Conservation (phyloP, 805 yeast genomes). For the Monosporozyma servazzii region DNA sequence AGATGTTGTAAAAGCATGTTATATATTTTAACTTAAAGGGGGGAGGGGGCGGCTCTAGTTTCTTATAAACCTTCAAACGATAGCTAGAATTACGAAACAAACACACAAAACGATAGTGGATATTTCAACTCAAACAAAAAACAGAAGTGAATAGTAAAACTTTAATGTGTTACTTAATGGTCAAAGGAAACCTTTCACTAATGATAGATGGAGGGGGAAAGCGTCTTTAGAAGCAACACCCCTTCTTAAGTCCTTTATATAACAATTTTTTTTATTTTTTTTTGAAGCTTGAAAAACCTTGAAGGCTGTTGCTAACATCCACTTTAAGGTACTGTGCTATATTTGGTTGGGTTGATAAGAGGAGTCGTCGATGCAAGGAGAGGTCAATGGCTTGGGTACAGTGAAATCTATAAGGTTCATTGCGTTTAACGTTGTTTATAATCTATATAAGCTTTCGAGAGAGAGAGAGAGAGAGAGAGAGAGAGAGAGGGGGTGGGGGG, state of each 20-base stretch:
- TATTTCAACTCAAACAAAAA: neutral
- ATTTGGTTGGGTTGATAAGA: neutral
- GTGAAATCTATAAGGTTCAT: neutral
- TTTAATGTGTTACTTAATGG: neutral
- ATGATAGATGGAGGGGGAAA: neutral
- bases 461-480: neutral
- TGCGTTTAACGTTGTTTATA: neutral
- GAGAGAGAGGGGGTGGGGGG: neutral
- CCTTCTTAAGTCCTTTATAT: neutral
- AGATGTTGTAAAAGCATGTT: conserved; percentile 19
- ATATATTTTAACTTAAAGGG: neutral
- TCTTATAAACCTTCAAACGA: neutral
- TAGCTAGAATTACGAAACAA: neutral
- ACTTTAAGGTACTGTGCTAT: neutral
- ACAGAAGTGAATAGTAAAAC: neutral
- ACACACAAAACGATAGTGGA: neutral
- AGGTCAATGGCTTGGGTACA: neutral
- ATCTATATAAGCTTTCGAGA: neutral
- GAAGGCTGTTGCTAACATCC: neutral
- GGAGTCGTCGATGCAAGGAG: neutral
- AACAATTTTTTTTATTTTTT: neutral
- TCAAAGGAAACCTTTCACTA: neutral
- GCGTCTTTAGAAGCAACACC: neutral
- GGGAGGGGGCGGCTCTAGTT: neutral
- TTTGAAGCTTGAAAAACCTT: neutral